phyloP scores from a whole-genome alignment of 805 yeast genomes.

The Saturnispora halmiae region DNA sequence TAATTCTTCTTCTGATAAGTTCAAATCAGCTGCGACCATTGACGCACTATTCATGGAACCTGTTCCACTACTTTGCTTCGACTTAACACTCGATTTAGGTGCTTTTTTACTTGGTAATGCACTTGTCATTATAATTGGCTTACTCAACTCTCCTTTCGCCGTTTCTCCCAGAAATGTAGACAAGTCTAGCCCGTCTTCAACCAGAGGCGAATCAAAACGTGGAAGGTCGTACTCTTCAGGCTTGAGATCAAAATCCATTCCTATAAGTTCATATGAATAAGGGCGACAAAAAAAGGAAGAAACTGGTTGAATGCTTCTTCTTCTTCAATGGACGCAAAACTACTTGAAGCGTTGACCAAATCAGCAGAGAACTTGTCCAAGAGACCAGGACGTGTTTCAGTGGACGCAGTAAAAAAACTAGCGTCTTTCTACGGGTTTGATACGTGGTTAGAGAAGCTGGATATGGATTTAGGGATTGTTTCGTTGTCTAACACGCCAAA shows the following conservation, averaged over 20 bases:
- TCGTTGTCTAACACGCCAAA: constrained; percentile 7
- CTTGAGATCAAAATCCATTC: background rate
- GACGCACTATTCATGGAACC: too few relatives aligned
- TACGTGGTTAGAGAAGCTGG: constrained; percentile 27
- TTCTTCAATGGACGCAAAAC: constrained; percentile 23
- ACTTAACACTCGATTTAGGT: background rate
- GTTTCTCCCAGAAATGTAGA: too few relatives aligned
- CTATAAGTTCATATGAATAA: too few relatives aligned
- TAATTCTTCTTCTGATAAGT: constrained; percentile 30
- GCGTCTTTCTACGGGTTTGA: constrained; percentile 33
- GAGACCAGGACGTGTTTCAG: constrained; percentile 29
- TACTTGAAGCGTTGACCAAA: constrained; percentile 26
- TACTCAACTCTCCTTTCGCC: too few relatives aligned
- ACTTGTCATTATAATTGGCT: too few relatives aligned
- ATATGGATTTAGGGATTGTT: constrained; percentile 6
- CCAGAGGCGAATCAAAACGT: too few relatives aligned
- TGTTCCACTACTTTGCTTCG: too few relatives aligned
- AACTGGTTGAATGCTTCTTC: too few relatives aligned
- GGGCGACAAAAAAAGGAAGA: too few relatives aligned
- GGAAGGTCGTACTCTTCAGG: too few relatives aligned
- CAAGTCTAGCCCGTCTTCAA: too few relatives aligned
- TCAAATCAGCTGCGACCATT: background rate
- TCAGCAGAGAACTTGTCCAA: constrained; percentile 28
- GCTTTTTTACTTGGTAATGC: constrained; percentile 4
- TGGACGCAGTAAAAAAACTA: constrained; percentile 28